phyloP scores from a whole-genome alignment of 2,329 filamentous ascomycete species.

The Didymella pinodella region DNA sequence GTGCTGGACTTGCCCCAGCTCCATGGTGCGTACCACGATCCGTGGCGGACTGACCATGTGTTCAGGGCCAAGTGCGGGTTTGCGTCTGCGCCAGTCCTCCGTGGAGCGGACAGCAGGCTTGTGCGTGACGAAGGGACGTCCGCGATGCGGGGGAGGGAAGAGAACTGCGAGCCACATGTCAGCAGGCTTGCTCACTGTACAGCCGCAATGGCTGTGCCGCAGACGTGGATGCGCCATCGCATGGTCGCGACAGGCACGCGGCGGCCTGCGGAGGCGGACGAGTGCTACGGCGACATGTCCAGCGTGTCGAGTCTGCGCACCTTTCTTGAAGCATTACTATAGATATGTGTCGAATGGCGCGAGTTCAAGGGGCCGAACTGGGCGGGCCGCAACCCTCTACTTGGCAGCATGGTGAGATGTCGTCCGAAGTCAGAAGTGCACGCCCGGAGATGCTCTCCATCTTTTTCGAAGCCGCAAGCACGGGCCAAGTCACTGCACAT shows the following conservation, averaged over 20 bases:
- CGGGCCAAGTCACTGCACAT: conserved; percentile 6
- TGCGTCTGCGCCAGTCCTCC: conserved; percentile 36
- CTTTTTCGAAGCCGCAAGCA: conserved; percentile 39
- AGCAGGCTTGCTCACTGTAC: neutral
- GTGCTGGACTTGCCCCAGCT: conserved; percentile 44
- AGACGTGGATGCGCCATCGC: conserved; percentile 9
- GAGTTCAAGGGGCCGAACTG: conserved; percentile 35
- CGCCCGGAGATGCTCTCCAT: conserved; percentile 26
- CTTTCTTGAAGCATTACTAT: conserved; percentile 43
- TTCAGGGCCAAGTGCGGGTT: conserved; percentile 30
- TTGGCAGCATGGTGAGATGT: conserved; percentile 56
- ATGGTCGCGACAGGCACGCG: conserved; percentile 4
- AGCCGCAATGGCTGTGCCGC: conserved; percentile 7
- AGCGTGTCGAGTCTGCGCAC: conserved; percentile 33
- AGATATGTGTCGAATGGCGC: conserved; percentile 32
- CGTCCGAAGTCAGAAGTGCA: conserved; percentile 32
- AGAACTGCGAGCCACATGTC: conserved; percentile 37
- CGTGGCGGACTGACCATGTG: conserved; percentile 39
- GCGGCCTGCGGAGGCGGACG: conserved; percentile 19
- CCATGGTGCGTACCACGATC: conserved; percentile 49
- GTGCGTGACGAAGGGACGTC: conserved; percentile 34
- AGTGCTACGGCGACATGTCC: neutral
- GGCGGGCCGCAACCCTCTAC: conserved; percentile 55
- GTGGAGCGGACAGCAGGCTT: conserved; percentile 35
- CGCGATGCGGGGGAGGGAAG: conserved; percentile 39